Base-by-base conservation (phyloP, 106 monocot species). In the Acanthochlamys bracteata region DNA sequence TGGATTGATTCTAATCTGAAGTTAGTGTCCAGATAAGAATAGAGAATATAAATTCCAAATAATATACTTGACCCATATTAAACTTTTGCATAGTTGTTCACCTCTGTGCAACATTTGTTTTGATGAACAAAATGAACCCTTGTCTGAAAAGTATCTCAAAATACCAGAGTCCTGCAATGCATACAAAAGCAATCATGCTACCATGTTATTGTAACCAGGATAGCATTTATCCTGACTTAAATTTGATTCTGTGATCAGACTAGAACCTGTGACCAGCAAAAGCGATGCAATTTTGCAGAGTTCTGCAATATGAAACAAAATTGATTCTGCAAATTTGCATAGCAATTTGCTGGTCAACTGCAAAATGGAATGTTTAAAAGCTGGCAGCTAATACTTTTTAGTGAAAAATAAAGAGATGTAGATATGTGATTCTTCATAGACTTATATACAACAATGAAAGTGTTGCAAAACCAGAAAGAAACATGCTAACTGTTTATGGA, bases 101-200 rank as follows among this genome's bases (percentile, higher is more conserved):
- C 41, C 41, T 24, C 42, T 41, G 57, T 71, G 59, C 33, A 20
- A 45, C 67, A 53, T 61, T 63, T 69, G 70, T 49, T 73, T 74
- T 68, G 64, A 25, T n/a, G 64, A 60, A 39, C 33, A 26, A 64
- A 49, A 58, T 20, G 67, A 57, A 68, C 41, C 46, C 33, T 11
- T 68, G n/a, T 55, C 45, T 25, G 62, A 49, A 58, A 73, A 73
- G 63, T 57, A 78, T 22, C 40, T 67, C 24, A 73, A 51, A 66
- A 78, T 78, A 68, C 33, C 22, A 7, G 41, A 42, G 53, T 42
- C 78, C 78, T 78, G 66, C 41, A 39, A 56, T 33, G 20, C 15
- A 39, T 13, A 61, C 24, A 61, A 61, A 33, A 10, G 16, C 46
- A 25, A 25, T 23, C 2, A 11, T 0, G 24, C 14, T 42, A 58